phyloP scores from a whole-genome alignment of 2,329 filamentous ascomycete genomes.

The Ambrosiella xylebori region DNA sequence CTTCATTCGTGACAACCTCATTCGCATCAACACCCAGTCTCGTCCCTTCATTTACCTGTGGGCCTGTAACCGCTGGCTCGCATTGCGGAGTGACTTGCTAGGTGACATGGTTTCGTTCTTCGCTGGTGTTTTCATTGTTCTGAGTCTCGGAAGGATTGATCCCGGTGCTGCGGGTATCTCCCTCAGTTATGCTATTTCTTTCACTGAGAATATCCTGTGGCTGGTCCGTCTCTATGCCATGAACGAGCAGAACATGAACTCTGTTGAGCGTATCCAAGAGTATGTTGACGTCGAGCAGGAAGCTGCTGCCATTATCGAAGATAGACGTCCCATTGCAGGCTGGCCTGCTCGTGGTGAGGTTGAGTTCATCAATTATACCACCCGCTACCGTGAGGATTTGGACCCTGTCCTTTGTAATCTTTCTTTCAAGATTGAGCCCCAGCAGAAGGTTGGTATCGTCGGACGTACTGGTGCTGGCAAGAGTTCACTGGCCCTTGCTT shows the following conservation, averaged over 20 bases:
- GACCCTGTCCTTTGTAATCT: slow-evolving; percentile 73
- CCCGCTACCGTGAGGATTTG: slow-evolving; percentile 72
- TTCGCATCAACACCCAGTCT: slow-evolving; percentile 75
- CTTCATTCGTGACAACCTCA: slow-evolving; percentile 82
- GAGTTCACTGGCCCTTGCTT: slow-evolving; percentile 78
- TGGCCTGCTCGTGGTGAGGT: slow-evolving; percentile 81
- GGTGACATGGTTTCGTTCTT: slow-evolving; percentile 89
- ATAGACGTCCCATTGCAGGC: slow-evolving; percentile 56
- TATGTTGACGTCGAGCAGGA: slow-evolving; percentile 95
- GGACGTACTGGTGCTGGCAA: slow-evolving; percentile 92
- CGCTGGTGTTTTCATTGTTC: slow-evolving; percentile 75
- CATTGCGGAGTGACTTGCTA: slow-evolving; percentile 76
- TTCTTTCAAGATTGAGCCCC: slow-evolving; percentile 68
- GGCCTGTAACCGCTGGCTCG: slow-evolving; percentile 93
- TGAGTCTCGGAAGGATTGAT: slow-evolving; percentile 68
- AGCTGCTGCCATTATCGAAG: slow-evolving; percentile 57
- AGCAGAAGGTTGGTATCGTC: slow-evolving; percentile 90
- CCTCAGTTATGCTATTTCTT: slow-evolving; percentile 87
- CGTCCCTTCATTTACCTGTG: slow-evolving; percentile 92
- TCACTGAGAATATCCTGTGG: slow-evolving; percentile 95
- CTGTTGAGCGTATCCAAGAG: slow-evolving; percentile 91
- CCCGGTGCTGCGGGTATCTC: slow-evolving; percentile 86
- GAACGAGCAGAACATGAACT: slow-evolving; percentile 99
- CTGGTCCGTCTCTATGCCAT: slow-evolving; percentile 82
- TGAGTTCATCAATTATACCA: slow-evolving; percentile 77